Evolutionary conservation across 345 rosid species (phyloP).

Genomic region (Laguncularia racemosa): DNA sequence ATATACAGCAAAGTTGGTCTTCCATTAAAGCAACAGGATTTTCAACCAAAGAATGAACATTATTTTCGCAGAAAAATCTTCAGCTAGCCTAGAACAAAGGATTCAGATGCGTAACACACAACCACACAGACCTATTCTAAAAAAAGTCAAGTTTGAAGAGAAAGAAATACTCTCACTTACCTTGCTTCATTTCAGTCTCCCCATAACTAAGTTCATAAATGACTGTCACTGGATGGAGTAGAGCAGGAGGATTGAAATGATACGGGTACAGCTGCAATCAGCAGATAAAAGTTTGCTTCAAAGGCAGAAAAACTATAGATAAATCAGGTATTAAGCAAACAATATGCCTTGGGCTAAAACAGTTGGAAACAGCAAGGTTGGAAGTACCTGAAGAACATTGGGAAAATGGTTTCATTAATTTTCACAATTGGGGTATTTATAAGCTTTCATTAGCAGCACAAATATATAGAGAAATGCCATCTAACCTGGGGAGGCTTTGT

Average conservation of each 20-base stretch:
- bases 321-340: too few relatives aligned
- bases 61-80: too few relatives aligned
- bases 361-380: too few relatives aligned
- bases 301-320: neutral
- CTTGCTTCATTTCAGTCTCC: slow-evolving; percentile 90
- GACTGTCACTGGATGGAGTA: slow-evolving; percentile 68
- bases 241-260: slow-evolving; percentile 70
- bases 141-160: too few relatives aligned
- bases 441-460: too few relatives aligned
- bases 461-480: neutral
- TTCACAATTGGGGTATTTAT: too few relatives aligned
- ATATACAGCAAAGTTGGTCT: too few relatives aligned
- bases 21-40: too few relatives aligned
- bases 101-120: neutral
- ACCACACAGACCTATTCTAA: neutral
- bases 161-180: slow-evolving; percentile 14
- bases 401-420: too few relatives aligned
- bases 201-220: slow-evolving; percentile 87
- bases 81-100: neutral
- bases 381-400: too few relatives aligned
- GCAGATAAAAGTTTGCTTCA: neutral
- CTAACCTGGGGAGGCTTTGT: slow-evolving; percentile 54
- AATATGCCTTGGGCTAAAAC: too few relatives aligned
- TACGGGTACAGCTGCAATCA: slow-evolving; percentile 50
- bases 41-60: too few relatives aligned